Conservation (phyloP, 1,139 yeast species). For the Magnusiomyces tetraspermus region DNA sequence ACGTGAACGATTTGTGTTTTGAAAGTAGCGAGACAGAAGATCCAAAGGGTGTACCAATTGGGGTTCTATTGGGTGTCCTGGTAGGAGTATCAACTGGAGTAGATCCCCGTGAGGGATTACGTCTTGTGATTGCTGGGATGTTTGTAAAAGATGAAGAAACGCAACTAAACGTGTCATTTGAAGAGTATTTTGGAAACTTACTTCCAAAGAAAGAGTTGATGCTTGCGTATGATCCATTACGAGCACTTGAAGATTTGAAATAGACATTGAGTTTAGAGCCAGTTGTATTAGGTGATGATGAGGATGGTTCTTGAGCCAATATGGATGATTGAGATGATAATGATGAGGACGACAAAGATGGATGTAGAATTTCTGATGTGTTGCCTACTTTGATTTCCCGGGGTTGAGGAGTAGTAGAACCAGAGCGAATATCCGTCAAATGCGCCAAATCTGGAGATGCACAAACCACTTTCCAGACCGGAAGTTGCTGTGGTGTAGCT, state of each 20-base stretch:
- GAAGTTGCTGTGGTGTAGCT: too few relatives aligned
- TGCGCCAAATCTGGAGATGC: neutral
- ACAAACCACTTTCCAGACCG: constrained; percentile 1
- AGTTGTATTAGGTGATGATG: too few relatives aligned
- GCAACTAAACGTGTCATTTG: neutral
- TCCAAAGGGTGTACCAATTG: neutral
- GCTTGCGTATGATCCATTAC: neutral
- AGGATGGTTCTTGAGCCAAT: too few relatives aligned
- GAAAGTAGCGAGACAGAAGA: neutral
- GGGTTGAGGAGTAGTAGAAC: too few relatives aligned
- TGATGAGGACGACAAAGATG: too few relatives aligned
- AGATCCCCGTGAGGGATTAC: neutral
- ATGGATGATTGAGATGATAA: too few relatives aligned
- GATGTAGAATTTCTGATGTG: too few relatives aligned
- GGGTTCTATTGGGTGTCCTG: neutral
- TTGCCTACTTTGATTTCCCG: too few relatives aligned
- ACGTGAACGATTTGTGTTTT: too few relatives aligned
- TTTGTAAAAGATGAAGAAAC: neutral
- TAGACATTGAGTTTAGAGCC: too few relatives aligned
- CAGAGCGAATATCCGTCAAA: too few relatives aligned
- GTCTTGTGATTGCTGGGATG: neutral
- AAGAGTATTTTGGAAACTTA: neutral
- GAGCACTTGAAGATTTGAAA: too few relatives aligned
- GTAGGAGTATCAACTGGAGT: neutral
- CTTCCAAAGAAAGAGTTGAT: neutral